A percentile compares a stretch with the other conserved stretches of the same genome.
These are phyloP conservation scores for Aeminium ludgeri DNA, from an alignment of 495 filamentous ascomycete species.

Conservation along the genomic window DNA sequence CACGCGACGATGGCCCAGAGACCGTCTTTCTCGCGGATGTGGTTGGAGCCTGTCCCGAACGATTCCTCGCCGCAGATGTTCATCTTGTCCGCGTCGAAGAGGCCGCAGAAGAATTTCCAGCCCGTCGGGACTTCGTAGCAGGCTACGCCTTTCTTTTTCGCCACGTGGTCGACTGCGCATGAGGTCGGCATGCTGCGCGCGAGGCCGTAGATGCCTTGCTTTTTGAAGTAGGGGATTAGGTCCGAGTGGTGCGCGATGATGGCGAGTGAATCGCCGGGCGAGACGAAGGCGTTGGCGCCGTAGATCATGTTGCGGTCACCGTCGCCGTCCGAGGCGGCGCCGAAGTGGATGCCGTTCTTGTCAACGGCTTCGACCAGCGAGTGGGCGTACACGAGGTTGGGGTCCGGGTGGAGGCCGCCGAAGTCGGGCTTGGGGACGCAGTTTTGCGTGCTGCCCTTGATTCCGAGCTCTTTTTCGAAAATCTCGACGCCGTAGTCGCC, in stretches of 20 bases:
- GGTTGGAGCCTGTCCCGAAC: constrained; percentile 97
- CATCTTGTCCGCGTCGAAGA: constrained; percentile 93
- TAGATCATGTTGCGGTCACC: constrained; percentile 99
- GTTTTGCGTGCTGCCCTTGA: constrained; percentile 75
- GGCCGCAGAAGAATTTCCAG: constrained; percentile 99
- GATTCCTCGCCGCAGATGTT: constrained; percentile 98
- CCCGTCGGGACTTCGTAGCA: constrained; percentile 96
- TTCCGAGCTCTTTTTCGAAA: constrained; percentile 82
- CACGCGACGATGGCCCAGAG: constrained; percentile 94
- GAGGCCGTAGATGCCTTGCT: constrained; percentile 86
- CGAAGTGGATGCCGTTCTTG: constrained; percentile 81
- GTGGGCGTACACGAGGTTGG: constrained; percentile 95
- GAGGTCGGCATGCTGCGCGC: constrained; percentile 96
- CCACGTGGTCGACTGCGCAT: constrained; percentile 85
- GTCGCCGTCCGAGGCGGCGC: constrained; percentile 89
- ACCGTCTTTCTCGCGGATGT: constrained; percentile 97
- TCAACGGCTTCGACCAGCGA: constrained; percentile 88
- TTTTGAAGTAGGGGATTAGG: constrained; percentile 93
- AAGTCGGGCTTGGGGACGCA: constrained; percentile 87
- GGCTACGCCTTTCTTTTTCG: constrained; percentile 78
- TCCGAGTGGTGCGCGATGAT: constrained; percentile 95
- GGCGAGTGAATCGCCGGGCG: constrained; percentile 86
- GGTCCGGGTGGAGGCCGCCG: constrained; percentile 90
- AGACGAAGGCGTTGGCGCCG: constrained; percentile 88
- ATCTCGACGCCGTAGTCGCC: constrained; percentile 89